Base-by-base conservation (phyloP, 768 basidiomycete species). In the Strobilomyces echinocephalus region DNA sequence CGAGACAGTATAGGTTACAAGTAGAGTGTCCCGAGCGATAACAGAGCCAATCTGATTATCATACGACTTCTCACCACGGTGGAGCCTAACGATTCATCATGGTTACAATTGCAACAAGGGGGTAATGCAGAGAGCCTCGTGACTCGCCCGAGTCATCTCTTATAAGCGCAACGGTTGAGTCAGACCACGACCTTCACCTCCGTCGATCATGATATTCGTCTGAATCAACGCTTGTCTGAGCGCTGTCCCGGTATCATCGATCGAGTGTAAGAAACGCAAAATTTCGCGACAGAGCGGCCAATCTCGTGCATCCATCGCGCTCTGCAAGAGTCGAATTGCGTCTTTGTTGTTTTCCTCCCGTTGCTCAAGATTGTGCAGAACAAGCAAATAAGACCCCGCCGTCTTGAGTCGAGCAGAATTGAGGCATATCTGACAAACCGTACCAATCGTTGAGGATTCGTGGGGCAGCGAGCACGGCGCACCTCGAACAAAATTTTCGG, bases 401-500 rank as follows among this genome's bases (percentile, higher is more conserved):
- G 92, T 95, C 64, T 88, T 88, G 58, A 97, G 75, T 6, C 85
- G 81, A 30, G 84, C 79, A 8, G 83, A 78, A 1, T 74, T 67
- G 34, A 95, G 75, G 66, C 94, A 97, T 20, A 78, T 79, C 93
- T 95, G 55, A 21, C 18, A 16, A 41, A 46, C n/a, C n/a, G 30
- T 30, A 16, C 41, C 24, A 26, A 47, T 54, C 20, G 36, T 52
- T 47, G 24, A 24, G n/a, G 33, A 48, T 30, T 31, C 18, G 20
- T 5, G n/a, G 3, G 26, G 9, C 2, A 9, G 18, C 18, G 2
- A 41, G 18, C 30, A 42, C 16, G 44, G 55, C 75, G 49, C 63
- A 95, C 91, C 79, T 99, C 95, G 64, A 98, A 98, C 35, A 99
- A 75, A 4, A 79, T 74, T 63, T 94, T 85, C 0, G 97, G 95